Conservation (phyloP, 495 filamentous ascomycete genomes). For the Talaromyces stipitatus region DNA sequence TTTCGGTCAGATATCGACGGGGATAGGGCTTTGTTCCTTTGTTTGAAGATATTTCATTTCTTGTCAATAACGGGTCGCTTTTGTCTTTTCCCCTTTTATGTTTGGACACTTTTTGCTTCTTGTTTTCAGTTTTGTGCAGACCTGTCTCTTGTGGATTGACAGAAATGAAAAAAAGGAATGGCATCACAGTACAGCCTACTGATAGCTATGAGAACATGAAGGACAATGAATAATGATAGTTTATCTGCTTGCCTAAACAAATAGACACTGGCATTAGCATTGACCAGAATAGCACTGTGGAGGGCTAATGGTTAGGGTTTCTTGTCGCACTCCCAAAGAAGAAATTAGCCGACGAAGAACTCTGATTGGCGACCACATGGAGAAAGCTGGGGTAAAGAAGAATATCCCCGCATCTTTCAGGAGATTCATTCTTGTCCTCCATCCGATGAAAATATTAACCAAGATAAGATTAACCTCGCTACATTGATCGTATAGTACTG, state of each 20-base stretch:
- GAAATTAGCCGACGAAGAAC: neutral
- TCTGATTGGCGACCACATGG: neutral
- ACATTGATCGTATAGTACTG: neutral
- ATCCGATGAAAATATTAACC: neutral
- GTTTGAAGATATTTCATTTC: neutral
- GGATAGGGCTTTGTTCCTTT: neutral
- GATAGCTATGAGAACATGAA: neutral
- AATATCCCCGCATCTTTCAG: neutral
- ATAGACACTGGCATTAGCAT: neutral
- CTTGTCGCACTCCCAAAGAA: neutral
- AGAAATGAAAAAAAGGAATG: neutral
- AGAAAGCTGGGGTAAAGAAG: neutral
- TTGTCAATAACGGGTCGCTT: neutral
- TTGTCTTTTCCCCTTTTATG: neutral
- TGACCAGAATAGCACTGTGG: neutral
- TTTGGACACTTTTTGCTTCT: neutral
- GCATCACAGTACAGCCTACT: conserved; percentile 1
- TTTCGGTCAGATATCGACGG: neutral
- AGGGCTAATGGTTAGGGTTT: neutral
- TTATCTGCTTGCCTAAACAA: neutral
- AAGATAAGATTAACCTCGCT: neutral
- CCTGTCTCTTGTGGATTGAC: neutral
- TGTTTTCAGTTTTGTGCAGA: neutral
- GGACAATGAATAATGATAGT: neutral
- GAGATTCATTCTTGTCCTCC: neutral